Evolutionary conservation across 2,329 filamentous ascomycete genomes (phyloP).

Genomic region (Beauveria sp.): DNA sequence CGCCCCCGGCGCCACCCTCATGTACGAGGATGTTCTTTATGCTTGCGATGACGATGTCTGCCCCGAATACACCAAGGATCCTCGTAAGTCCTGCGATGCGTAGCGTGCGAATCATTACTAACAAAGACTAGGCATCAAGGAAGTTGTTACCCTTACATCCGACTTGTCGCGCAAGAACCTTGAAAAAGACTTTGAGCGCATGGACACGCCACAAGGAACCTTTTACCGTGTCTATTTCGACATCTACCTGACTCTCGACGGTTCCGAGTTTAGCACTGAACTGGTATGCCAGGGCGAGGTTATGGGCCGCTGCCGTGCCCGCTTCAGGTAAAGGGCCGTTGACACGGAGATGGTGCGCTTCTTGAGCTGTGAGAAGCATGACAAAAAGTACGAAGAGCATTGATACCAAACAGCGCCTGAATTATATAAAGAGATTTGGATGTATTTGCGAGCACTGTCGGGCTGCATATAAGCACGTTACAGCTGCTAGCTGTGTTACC

Average conservation of each 20-base stretch:
- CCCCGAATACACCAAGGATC: slow-evolving; percentile 98
- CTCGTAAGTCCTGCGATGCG: slow-evolving; percentile 61
- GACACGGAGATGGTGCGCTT: neutral
- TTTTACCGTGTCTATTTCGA: slow-evolving; percentile 82
- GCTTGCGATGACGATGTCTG: slow-evolving; percentile 97
- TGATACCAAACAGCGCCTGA: slow-evolving; percentile 11
- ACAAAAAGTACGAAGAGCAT: slow-evolving; percentile 7
- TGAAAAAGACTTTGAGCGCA: slow-evolving; percentile 97
- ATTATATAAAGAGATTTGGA: slow-evolving; percentile 1
- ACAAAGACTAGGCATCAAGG: slow-evolving; percentile 74
- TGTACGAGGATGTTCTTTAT: slow-evolving; percentile 98
- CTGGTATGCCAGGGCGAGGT: slow-evolving; percentile 98
- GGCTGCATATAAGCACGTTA: neutral
- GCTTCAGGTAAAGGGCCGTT: slow-evolving; percentile 55
- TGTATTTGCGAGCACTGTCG: neutral
- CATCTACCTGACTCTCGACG: slow-evolving; percentile 88
- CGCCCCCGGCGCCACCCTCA: slow-evolving; percentile 89
- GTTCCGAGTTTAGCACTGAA: slow-evolving; percentile 96
- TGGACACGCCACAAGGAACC: slow-evolving; percentile 96
- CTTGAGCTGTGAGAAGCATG: neutral
- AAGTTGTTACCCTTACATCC: slow-evolving; percentile 94
- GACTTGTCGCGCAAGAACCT: slow-evolving; percentile 97
- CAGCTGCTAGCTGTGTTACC: neutral
- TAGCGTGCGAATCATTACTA: slow-evolving; percentile 16
- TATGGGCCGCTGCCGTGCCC: slow-evolving; percentile 91